Evolutionary conservation across 2,329 filamentous ascomycete species (phyloP), one percentile per base, ranked within the genome.

Genomic region (Colletotrichum sp.): DNA sequence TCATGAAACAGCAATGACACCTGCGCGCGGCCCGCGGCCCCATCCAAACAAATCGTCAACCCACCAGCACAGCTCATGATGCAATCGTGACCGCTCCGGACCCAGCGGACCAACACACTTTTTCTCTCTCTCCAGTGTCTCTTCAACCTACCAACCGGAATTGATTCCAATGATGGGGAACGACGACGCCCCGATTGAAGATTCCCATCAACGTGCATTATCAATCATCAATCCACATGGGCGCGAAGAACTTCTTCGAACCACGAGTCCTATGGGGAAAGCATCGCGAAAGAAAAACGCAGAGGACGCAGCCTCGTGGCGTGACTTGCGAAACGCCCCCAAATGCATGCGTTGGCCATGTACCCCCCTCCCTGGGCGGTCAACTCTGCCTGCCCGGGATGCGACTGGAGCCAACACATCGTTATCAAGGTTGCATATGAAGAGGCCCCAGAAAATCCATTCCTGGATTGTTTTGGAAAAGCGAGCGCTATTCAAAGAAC

Each of bases 401-500:
- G 52, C 71, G 16, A 76, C 60, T 76, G 74, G 74, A 74, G 71
- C 74, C 74, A 76, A 36, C 74, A 49, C 74, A 76, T 62, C 65
- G 59, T 52, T 49, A 36, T 21, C 70, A 28, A 68, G 36, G 62
- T 52, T 72, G 73, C 69, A 72, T 67, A 30, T 18, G 34, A 64
- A 64, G 21, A 30, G 55, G 55, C n/a, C 62, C 62, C 52, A 67
- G 28, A 67, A 55, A 44, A 62, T 52, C 52, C 63, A 52, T 75
- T 60, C 12, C 21, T 28, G n/a, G 49, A 59, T 62, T 34, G 24
- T 52, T 52, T 52, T 21, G 44, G 44, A 52, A 52, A 15, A 7
- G 44, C 44, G 44, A 30, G 62, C 26, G 26, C 15, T 44, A 73
- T 69, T 32, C 57, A 49, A 60, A 57, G 36, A 72, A 57, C 12